A percentile compares a stretch with the other conserved stretches of the same genome.
Conservation (phyloP, 257 asterid genomes). For the Solanum arcanum region DNA sequence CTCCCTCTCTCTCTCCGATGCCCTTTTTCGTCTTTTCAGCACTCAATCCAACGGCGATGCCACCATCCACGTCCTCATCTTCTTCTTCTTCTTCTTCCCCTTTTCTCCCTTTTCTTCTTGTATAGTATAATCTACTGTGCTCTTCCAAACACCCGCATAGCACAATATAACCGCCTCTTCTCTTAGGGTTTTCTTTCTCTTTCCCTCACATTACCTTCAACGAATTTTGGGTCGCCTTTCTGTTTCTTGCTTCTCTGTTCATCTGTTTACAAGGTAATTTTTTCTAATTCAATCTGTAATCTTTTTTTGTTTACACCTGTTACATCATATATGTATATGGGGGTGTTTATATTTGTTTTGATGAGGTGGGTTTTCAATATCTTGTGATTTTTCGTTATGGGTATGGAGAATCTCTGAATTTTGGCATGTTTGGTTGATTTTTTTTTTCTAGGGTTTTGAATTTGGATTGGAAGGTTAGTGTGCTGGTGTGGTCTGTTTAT, state of each 20-base stretch:
- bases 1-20: background rate
- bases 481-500: background rate
- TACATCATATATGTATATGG: background rate
- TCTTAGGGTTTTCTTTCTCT: constrained; percentile 18
- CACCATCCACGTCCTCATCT: constrained; percentile 12
- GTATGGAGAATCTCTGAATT: background rate
- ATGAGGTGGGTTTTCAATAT: background rate
- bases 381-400: background rate
- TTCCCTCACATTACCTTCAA: background rate
- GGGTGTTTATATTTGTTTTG: background rate
- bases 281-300: background rate
- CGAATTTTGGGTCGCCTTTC: background rate
- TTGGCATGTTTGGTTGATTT: background rate
- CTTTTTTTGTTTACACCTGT: background rate
- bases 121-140: background rate
- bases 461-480: background rate
- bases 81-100: constrained; percentile 2
- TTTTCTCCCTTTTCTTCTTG: background rate
- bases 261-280: background rate
- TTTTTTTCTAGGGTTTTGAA: constrained; percentile 6
- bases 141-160: constrained; percentile 1
- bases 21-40: constrained; percentile 19
- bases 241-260: background rate
- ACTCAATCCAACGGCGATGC: constrained; percentile 18
- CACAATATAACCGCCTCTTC: constrained; percentile 1